Evolutionary conservation across 2,329 filamentous ascomycete species (phyloP).

Genomic region (Rugonectria rugulosa): DNA sequence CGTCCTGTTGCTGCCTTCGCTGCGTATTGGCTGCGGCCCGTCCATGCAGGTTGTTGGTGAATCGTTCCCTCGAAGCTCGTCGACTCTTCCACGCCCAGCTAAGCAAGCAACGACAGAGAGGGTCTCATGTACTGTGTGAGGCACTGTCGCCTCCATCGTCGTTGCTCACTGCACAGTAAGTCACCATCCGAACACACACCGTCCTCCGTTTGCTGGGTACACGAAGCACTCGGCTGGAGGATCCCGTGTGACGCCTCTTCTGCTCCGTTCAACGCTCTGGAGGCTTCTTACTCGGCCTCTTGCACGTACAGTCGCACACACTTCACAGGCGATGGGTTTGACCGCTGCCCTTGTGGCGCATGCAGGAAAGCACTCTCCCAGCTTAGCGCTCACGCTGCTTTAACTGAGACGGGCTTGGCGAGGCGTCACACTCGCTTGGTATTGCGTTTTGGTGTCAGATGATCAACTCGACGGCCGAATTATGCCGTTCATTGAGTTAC

Average conservation of each 20-base stretch:
- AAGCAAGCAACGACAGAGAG: too few species aligned
- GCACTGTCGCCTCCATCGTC: too few species aligned
- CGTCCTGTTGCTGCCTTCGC: too few species aligned
- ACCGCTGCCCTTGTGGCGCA: constrained; percentile 13
- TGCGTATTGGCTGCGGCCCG: too few species aligned
- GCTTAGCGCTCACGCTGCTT: constrained; percentile 11
- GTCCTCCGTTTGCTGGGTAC: not conserved
- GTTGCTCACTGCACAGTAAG: too few species aligned
- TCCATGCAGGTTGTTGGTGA: too few species aligned
- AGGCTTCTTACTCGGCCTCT: too few species aligned
- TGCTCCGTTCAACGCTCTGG: not conserved
- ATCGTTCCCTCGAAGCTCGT: too few species aligned
- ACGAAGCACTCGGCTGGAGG: not conserved
- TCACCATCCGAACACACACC: not conserved
- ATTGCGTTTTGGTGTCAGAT: constrained; percentile 8
- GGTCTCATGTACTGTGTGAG: too few species aligned
- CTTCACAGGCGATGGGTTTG: constrained; percentile 8
- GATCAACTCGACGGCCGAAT: constrained; percentile 1
- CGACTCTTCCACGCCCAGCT: too few species aligned
- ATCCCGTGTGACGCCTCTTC: not conserved
- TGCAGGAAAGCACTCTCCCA: not conserved
- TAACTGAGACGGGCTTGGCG: not conserved
- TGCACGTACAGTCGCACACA: too few species aligned
- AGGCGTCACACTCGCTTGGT: not conserved
- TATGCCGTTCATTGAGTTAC: not conserved